Conservation (phyloP, 2,329 filamentous ascomycete genomes). For the Atkinsonella texensis region DNA sequence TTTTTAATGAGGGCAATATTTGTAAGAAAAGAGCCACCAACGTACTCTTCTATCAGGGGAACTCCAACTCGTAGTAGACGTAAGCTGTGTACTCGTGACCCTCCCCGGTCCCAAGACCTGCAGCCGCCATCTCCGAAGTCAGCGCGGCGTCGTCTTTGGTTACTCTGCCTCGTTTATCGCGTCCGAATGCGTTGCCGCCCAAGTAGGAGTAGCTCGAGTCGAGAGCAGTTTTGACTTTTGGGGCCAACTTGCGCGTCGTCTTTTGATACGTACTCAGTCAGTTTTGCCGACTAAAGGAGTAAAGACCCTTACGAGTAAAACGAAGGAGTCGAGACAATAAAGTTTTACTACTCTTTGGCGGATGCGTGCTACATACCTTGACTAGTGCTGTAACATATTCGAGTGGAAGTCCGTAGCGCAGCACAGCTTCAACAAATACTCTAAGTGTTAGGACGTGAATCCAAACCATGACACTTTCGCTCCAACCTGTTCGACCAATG, state of each 20-base stretch:
- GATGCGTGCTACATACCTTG: constrained; percentile 46
- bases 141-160: constrained; percentile 77
- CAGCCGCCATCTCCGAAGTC: constrained; percentile 73
- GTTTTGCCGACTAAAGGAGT: background rate
- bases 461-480: constrained; percentile 93
- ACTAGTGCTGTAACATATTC: constrained; percentile 79
- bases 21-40: background rate
- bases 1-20: background rate
- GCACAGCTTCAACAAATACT: constrained; percentile 96
- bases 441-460: constrained; percentile 81
- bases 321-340: background rate
- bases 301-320: background rate
- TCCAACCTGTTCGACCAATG: constrained; percentile 83
- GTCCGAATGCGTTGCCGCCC: constrained; percentile 83
- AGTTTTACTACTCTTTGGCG: background rate
- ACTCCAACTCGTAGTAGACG: constrained; percentile 92
- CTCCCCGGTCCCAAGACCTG: constrained; percentile 54
- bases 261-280: constrained; percentile 22
- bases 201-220: constrained; percentile 84
- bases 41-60: constrained; percentile 30
- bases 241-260: constrained; percentile 71
- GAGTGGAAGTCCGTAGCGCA: constrained; percentile 84
- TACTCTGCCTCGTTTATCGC: constrained; percentile 86
- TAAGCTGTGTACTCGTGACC: constrained; percentile 85
- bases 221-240: constrained; percentile 67